Conservation (phyloP, 2,329 filamentous ascomycete species). For the Hymenoscyphus repandus region DNA sequence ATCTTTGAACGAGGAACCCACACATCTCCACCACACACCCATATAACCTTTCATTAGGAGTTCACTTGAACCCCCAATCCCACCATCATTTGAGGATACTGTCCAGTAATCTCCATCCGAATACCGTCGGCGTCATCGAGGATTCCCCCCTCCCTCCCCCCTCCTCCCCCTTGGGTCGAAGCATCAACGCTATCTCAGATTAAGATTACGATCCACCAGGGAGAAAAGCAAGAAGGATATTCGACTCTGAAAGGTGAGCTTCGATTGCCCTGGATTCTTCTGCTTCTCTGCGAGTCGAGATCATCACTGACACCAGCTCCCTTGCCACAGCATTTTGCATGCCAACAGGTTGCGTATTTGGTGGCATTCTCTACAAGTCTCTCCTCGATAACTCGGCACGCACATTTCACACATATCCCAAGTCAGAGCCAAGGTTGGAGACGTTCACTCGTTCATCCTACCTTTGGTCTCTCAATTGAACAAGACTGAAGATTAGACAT, state of each 20-base stretch:
- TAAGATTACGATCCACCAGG: constrained; percentile 23
- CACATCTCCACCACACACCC: not conserved
- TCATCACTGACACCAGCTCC: constrained; percentile 26
- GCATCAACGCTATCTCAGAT: constrained; percentile 14
- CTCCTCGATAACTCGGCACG: constrained; percentile 19
- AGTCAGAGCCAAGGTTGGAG: constrained; percentile 27
- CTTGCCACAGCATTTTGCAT: constrained; percentile 30
- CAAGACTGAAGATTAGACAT: not conserved
- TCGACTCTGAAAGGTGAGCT: constrained; percentile 17
- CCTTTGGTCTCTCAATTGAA: constrained; percentile 17
- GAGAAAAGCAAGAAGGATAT: constrained; percentile 7
- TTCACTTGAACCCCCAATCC: constrained; percentile 1
- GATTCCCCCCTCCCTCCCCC: not conserved
- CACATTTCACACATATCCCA: constrained; percentile 16
- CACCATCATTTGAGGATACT: not conserved
- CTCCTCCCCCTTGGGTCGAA: constrained; percentile 7
- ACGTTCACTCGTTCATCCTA: constrained; percentile 35
- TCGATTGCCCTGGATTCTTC: constrained; percentile 4
- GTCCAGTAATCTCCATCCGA: constrained; percentile 1
- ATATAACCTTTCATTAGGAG: not conserved
- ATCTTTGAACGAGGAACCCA: not conserved
- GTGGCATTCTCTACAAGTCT: constrained; percentile 24
- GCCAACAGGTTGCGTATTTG: constrained; percentile 29
- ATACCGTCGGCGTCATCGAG: not conserved
- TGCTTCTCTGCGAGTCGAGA: constrained; percentile 1